Evolutionary conservation across 306 rosid species (phyloP).

Genomic region (Cotoneaster glaucophyllus): DNA sequence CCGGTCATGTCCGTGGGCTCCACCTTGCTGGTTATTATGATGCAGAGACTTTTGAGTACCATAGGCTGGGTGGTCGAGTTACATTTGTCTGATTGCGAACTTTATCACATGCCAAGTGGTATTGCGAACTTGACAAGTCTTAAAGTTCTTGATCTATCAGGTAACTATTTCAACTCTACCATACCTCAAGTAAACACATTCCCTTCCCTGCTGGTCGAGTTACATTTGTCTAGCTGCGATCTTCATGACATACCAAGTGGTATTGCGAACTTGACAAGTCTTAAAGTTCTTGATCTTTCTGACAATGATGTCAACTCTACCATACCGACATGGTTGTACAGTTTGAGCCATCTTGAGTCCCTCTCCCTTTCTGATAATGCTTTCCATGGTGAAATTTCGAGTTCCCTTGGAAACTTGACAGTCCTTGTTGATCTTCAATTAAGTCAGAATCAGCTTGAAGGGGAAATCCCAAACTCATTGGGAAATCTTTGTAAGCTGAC

Average conservation of each 20-base stretch:
- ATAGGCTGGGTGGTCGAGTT: no score
- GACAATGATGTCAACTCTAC: not conserved
- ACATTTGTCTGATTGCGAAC: no score
- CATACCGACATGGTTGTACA: slow-evolving; percentile 4
- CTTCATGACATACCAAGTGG: not conserved
- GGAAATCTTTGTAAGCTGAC: slow-evolving; percentile 5
- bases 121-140: no score
- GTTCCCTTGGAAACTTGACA: not conserved
- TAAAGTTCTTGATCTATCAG: no score
- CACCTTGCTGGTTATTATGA: not conserved
- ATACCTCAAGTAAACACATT: no score
- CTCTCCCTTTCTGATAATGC: not conserved
- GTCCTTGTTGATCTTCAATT: not conserved
- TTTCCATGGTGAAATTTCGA: not conserved
- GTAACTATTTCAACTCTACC: no score
- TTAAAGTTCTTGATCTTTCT: not conserved
- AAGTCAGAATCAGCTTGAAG: not conserved
- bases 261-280: not conserved
- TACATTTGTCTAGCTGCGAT: not conserved
- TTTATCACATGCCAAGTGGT: no score
- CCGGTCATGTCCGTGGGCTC: not conserved
- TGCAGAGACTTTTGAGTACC: no score
- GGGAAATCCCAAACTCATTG: slow-evolving; percentile 1
- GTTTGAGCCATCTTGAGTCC: no score
- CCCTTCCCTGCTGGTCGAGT: no score